phyloP scores from a whole-genome alignment of 2,329 filamentous ascomycete genomes.

The Phialocephala sp. region DNA sequence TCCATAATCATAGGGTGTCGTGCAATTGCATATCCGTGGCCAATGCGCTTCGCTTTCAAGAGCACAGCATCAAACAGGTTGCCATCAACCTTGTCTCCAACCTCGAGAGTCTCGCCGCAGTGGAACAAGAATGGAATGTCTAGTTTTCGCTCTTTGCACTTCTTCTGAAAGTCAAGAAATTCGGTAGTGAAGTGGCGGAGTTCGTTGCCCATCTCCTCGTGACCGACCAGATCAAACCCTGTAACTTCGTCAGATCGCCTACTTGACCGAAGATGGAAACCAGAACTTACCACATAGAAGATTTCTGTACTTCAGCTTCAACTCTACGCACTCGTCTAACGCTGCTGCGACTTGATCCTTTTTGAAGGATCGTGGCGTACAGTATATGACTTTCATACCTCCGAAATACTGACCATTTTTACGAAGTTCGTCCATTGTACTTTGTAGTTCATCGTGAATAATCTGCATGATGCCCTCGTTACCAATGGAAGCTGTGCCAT shows the following conservation, averaged over 20 bases:
- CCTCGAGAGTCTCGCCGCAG: constrained; percentile 75
- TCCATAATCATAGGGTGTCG: constrained; percentile 71
- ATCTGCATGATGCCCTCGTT: constrained; percentile 66
- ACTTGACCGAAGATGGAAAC: too few relatives aligned
- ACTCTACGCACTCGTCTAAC: constrained; percentile 64
- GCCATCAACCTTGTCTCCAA: constrained; percentile 66
- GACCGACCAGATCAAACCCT: constrained; percentile 74
- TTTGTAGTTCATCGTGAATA: constrained; percentile 59
- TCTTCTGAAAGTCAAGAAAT: constrained; percentile 60
- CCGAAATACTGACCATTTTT: constrained; percentile 55
- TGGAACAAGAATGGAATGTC: constrained; percentile 78
- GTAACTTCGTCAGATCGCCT: constrained; percentile 18
- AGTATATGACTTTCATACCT: constrained; percentile 74
- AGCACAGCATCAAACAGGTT: constrained; percentile 74
- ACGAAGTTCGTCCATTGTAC: constrained; percentile 52
- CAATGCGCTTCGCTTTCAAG: constrained; percentile 71
- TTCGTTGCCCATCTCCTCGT: constrained; percentile 68
- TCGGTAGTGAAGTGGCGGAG: constrained; percentile 60
- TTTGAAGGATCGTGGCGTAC: constrained; percentile 67
- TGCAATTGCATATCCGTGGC: constrained; percentile 73
- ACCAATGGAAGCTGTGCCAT: constrained; percentile 57
- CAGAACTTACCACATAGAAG: constrained; percentile 65
- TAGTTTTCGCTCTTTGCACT: constrained; percentile 54
- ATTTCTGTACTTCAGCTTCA: constrained; percentile 61
- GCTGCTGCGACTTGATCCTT: constrained; percentile 54